These are phyloP conservation scores for Blastobotrys raffinosifermentans DNA, from an alignment of 1,139 yeast genomes.

Conservation along the genomic window DNA sequence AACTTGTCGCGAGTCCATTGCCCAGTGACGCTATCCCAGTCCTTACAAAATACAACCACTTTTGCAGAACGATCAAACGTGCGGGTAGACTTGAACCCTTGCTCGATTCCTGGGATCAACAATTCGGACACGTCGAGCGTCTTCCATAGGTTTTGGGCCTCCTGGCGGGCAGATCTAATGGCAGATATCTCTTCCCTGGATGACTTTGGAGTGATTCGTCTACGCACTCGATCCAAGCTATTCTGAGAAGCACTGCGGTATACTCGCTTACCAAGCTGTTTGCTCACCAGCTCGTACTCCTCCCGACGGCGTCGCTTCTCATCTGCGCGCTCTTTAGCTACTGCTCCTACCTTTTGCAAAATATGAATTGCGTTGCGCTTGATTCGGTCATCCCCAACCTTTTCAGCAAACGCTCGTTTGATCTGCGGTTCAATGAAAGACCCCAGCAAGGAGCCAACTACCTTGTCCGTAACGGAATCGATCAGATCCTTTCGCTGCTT, in stretches of 20 bases:
- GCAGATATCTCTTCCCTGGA: neutral
- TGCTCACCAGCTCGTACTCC: conserved; percentile 21
- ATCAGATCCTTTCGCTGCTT: conserved; percentile 34
- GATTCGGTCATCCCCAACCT: conserved; percentile 27
- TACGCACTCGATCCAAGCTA: neutral
- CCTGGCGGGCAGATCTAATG: conserved; percentile 9
- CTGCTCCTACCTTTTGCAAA: conserved; percentile 16
- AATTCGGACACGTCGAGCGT: conserved; percentile 19
- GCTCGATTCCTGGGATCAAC: conserved; percentile 15
- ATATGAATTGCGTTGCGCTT: conserved; percentile 29
- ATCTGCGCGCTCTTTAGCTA: conserved; percentile 19
- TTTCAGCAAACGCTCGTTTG: conserved; percentile 41
- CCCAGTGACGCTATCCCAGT: conserved; percentile 29
- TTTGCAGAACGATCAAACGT: conserved; percentile 15
- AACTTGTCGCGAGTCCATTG: conserved; percentile 29
- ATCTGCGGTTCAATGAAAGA: conserved; percentile 46
- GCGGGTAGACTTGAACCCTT: conserved; percentile 14
- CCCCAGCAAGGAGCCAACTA: conserved; percentile 54
- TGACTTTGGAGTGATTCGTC: conserved; percentile 1
- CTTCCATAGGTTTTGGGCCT: conserved; percentile 21
- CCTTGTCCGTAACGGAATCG: conserved; percentile 40
- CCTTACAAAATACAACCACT: conserved; percentile 22
- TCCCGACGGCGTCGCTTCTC: conserved; percentile 17
- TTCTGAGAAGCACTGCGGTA: conserved; percentile 1
- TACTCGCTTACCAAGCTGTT: conserved; percentile 22